These are phyloP conservation scores for Cladorrhinum samala DNA, from an alignment of 495 filamentous ascomycete species.

Conservation along the genomic window DNA sequence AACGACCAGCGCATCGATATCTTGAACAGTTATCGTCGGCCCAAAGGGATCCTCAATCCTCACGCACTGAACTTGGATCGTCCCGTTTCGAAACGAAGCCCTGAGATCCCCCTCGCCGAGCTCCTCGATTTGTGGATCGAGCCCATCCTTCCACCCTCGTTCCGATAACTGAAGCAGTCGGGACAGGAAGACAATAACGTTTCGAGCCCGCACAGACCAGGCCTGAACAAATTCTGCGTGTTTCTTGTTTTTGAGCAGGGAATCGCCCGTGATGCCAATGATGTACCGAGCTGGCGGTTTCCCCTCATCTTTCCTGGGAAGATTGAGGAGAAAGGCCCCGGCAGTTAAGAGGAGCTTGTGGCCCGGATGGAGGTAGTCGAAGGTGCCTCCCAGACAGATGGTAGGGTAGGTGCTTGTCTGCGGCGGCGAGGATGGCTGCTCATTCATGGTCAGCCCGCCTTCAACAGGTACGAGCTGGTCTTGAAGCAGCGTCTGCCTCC, in stretches of 20 bases:
- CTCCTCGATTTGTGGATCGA: slow-evolving; percentile 17
- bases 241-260: slow-evolving; percentile 80
- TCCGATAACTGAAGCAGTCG: slow-evolving; percentile 55
- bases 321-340: slow-evolving; percentile 61
- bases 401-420: slow-evolving; percentile 28
- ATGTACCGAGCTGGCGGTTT: slow-evolving; percentile 49
- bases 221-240: slow-evolving; percentile 70
- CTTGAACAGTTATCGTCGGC: slow-evolving; percentile 79
- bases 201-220: slow-evolving; percentile 66
- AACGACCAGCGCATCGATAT: slow-evolving; percentile 74
- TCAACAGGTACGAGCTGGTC: slow-evolving; percentile 39
- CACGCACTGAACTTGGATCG: slow-evolving; percentile 60
- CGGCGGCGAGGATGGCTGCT: slow-evolving; percentile 4
- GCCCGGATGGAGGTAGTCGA: slow-evolving; percentile 93
- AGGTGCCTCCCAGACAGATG: slow-evolving; percentile 88
- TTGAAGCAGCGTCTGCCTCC: slow-evolving; percentile 36
- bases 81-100: slow-evolving; percentile 37
- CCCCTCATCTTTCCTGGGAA: slow-evolving; percentile 34
- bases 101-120: slow-evolving; percentile 33
- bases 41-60: slow-evolving; percentile 86
- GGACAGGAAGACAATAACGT: slow-evolving; percentile 64
- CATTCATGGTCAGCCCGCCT: slow-evolving; percentile 41
- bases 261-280: slow-evolving; percentile 83
- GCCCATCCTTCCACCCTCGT: slow-evolving; percentile 30
- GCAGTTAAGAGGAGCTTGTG: slow-evolving; percentile 91